Evolutionary conservation across 257 asterid genomes (phyloP).

Genomic region (Leonotis leonurus): DNA sequence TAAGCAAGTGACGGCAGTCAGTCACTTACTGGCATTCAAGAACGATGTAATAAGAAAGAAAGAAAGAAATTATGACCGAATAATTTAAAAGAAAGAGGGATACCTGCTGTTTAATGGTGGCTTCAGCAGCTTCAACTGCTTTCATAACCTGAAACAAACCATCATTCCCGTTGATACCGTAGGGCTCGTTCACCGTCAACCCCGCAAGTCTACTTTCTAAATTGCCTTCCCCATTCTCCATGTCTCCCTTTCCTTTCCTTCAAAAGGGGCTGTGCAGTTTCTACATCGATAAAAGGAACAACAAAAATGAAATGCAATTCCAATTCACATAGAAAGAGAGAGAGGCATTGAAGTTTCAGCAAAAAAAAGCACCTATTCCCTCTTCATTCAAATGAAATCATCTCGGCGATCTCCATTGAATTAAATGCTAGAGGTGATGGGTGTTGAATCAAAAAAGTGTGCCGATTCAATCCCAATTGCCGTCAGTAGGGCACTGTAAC

Average conservation of each 20-base stretch:
- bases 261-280: not conserved
- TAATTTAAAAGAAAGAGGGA: not conserved
- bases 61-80: no score
- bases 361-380: no score
- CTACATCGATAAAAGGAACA: not conserved
- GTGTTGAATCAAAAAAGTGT: no score
- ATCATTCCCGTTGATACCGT: slow-evolving; percentile 41
- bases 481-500: no score
- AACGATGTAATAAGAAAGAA: no score
- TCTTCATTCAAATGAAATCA: no score
- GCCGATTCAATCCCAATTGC: no score
- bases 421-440: no score
- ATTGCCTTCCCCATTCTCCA: slow-evolving; percentile 67
- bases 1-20: no score
- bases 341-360: no score
- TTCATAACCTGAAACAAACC: slow-evolving; percentile 84
- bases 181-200: slow-evolving; percentile 49
- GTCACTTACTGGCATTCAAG: no score
- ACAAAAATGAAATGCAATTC: not conserved
- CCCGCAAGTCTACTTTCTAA: slow-evolving; percentile 48
- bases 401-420: no score
- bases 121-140: slow-evolving; percentile 97
- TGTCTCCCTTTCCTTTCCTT: slow-evolving; percentile 21
- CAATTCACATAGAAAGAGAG: not conserved
- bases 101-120: slow-evolving; percentile 88